A percentile compares a stretch with the other conserved stretches of the same genome.
Conservation (phyloP, 257 asterid species). For the Ilex aquifolium region DNA sequence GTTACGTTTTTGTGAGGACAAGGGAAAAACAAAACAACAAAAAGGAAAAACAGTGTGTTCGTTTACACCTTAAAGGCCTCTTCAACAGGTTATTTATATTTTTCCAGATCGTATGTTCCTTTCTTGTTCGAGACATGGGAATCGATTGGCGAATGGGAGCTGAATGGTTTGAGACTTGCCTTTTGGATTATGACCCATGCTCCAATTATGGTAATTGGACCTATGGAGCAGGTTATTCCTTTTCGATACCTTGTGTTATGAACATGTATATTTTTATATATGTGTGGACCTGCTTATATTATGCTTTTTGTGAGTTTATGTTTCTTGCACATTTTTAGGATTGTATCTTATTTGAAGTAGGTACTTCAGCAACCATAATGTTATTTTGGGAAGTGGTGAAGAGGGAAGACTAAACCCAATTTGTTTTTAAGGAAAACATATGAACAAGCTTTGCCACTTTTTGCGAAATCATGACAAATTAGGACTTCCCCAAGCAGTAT, state of each 20-base stretch:
- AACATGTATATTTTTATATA: background rate
- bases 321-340: too few species aligned
- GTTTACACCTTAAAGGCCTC: too few species aligned
- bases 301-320: background rate
- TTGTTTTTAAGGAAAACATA: too few species aligned
- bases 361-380: too few species aligned
- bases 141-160: slow-evolving; percentile 99
- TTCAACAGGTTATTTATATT: background rate
- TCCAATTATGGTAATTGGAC: slow-evolving; percentile 98
- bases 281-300: background rate
- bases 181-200: slow-evolving; percentile 91
- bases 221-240: slow-evolving; percentile 84
- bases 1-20: too few species aligned
- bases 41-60: too few species aligned
- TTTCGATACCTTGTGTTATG: background rate
- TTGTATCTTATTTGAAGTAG: too few species aligned
- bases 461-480: too few species aligned
- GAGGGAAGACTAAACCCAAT: too few species aligned
- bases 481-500: too few species aligned
- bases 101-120: slow-evolving; percentile 81
- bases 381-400: too few species aligned
- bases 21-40: background rate
- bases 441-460: too few species aligned
- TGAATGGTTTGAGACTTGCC: slow-evolving; percentile 96
- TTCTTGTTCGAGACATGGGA: slow-evolving; percentile 97